A percentile compares a stretch with the other conserved stretches of the same genome.
Conservation (phyloP, 2,329 filamentous ascomycete genomes). For the Alternaria solani region DNA sequence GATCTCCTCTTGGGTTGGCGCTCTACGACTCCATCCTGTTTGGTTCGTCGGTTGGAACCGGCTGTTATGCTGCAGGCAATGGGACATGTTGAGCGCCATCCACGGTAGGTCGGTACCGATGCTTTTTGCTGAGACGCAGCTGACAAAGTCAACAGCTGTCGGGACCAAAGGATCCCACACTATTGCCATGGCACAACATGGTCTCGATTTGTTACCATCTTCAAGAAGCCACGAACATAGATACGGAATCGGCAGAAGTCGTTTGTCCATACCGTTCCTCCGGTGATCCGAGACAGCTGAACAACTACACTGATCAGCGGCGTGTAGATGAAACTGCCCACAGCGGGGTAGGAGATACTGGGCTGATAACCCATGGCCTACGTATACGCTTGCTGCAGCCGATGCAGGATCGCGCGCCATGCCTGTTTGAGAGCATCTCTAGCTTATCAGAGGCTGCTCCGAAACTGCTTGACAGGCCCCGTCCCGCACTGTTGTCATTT, state of each 20-base stretch:
- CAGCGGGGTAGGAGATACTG: conserved; percentile 40
- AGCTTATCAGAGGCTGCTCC: conserved; percentile 44
- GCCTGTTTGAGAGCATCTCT: conserved; percentile 23
- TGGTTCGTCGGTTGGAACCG: conserved; percentile 31
- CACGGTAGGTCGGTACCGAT: conserved; percentile 21
- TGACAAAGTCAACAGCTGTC: conserved; percentile 23
- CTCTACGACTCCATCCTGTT: conserved; percentile 19
- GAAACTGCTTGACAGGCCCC: conserved; percentile 8
- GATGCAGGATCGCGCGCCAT: conserved; percentile 37
- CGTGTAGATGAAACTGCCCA: conserved; percentile 21
- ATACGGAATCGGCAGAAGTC: background rate
- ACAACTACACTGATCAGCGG: conserved; percentile 16
- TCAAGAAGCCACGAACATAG: background rate
- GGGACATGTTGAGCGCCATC: conserved; percentile 26
- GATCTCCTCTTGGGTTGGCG: conserved; percentile 25
- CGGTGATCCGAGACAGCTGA: conserved; percentile 4
- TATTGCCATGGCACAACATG: background rate
- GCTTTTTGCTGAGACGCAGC: conserved; percentile 26
- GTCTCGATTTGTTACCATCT: background rate
- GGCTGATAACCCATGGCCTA: conserved; percentile 30
- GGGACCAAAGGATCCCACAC: conserved; percentile 4
- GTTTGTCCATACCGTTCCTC: background rate
- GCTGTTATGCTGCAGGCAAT: conserved; percentile 26
- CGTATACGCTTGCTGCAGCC: conserved; percentile 34
- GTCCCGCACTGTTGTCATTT: conserved; percentile 23